Evolutionary conservation across 2,329 filamentous ascomycete species (phyloP), one percentile per base, ranked within the genome.

Genomic region (Penicillium polonicum): DNA sequence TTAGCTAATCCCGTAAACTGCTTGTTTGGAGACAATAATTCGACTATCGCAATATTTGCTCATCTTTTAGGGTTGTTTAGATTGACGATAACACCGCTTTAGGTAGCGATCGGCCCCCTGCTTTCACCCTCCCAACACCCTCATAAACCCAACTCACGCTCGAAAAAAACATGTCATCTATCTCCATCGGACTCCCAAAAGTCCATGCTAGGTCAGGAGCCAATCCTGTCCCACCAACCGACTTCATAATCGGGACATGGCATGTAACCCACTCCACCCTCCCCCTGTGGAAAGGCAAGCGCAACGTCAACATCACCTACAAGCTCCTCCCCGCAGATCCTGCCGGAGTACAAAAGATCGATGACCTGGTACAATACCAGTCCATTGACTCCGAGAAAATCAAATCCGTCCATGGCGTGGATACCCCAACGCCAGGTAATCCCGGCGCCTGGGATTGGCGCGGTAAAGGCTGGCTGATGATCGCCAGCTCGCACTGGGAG

Each of bases 401-500:
- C 31, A 56, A 63, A 36, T 59, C 61, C 1, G 52, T 67, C 1
- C 57, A 62, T 41, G 63, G 65, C 0, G 38, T 65, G 3, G 61
- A 66, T 21, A 66, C 61, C 3, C 58, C 61, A 2, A 58, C 48
- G 5, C 50, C 53, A 29, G 60, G 55, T 15, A 49, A 52, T 10
- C 65, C 68, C 46, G 79, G 74, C 27, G 78, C 76, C 35, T 90
- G 89, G 86, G 81, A 88, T 66, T 96, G 91, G 91, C 81, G 89
- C 46, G 91, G 91, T 9, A 90, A 86, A 68, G 89, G 90, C 9
- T 84, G 82, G 83, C 75, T 96, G 60, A 83, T 82, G 71, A 86
- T 93, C 64, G 88, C 89, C 27, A 83, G 80, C 17, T 88, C 84
- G 45, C 86, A 91, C 69, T 96, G 91, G 91, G 90, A 96, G 79